phyloP scores from a whole-genome alignment of 2,329 filamentous ascomycete genomes.

The Colletotrichum siamense region DNA sequence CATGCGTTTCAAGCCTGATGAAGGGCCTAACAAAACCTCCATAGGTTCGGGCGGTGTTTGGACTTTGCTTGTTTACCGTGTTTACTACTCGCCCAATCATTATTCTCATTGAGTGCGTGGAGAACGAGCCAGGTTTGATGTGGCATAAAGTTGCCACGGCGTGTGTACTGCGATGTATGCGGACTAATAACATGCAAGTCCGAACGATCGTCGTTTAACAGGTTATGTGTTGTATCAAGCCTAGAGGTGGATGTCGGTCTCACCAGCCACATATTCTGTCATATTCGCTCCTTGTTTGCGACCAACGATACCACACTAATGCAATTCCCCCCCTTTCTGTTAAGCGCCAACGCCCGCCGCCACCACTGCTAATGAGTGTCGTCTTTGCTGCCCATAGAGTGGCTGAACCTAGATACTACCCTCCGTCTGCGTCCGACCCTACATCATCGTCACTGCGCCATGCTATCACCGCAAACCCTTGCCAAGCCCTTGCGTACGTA shows the following conservation, averaged over 20 bases:
- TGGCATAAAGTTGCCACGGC: background rate
- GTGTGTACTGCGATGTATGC: background rate
- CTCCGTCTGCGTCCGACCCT: background rate
- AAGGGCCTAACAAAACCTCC: no score
- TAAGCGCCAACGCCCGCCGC: background rate
- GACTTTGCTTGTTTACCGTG: background rate
- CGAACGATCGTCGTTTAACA: background rate
- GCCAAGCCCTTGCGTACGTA: background rate
- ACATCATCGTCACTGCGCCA: background rate
- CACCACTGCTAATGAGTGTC: background rate
- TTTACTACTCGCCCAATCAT: no score
- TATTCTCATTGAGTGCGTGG: no score
- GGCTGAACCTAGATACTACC: background rate
- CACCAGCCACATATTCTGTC: background rate
- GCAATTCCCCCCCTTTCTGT: background rate
- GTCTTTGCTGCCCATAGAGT: background rate
- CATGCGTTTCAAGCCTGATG: no score
- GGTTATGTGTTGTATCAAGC: background rate
- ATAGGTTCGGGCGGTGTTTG: background rate
- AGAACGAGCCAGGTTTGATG: background rate
- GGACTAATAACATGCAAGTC: background rate
- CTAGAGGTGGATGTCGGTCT: background rate
- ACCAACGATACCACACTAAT: background rate
- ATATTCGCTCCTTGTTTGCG: background rate
- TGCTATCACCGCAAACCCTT: background rate